Conservation (phyloP, 768 basidiomycete genomes). For the Cubamyces lactineus region DNA sequence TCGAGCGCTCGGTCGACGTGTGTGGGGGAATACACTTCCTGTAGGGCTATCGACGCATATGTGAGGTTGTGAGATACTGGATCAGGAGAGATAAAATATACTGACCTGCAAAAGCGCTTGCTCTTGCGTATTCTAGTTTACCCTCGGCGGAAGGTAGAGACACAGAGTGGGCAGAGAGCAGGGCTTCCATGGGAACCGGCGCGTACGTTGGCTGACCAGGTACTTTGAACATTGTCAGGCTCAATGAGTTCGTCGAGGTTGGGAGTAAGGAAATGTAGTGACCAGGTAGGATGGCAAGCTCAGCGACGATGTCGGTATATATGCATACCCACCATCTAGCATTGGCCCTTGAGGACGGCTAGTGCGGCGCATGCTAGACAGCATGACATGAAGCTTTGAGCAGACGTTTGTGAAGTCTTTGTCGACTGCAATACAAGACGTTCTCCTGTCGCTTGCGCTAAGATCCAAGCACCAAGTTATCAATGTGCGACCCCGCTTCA, state of each 20-base stretch:
- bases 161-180: conserved; percentile 8
- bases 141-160: not conserved
- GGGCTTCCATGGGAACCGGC: not conserved
- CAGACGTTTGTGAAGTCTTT: too few relatives aligned
- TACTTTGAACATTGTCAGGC: not conserved
- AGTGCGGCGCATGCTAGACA: too few relatives aligned
- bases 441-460: too few relatives aligned
- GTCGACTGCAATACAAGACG: too few relatives aligned
- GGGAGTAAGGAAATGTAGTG: not conserved
- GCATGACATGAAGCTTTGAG: too few relatives aligned
- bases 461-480: too few relatives aligned
- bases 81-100: not conserved
- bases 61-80: not conserved
- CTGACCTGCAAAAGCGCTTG: conserved; percentile 1
- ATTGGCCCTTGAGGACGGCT: too few relatives aligned
- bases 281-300: too few relatives aligned
- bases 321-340: too few relatives aligned
- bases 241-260: too few relatives aligned
- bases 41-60: not conserved
- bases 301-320: too few relatives aligned
- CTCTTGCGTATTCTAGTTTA: not conserved
- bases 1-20: conserved; percentile 3
- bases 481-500: too few relatives aligned
- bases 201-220: not conserved
- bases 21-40: not conserved